Conservation (phyloP, 345 rosid species). For the Trapa bicornis region DNA sequence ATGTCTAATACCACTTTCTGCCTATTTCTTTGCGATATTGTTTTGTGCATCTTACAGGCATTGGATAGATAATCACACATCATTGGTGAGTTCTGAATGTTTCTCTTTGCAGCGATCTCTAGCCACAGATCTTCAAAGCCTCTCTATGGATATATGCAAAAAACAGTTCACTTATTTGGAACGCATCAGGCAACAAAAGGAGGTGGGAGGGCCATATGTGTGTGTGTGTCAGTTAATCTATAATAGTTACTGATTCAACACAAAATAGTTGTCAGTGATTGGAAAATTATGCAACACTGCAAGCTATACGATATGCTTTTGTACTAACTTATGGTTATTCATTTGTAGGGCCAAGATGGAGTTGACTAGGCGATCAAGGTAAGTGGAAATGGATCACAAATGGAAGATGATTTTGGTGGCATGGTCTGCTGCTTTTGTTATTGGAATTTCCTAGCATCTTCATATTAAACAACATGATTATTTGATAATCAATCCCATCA, state of each 20-base stretch:
- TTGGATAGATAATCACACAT: neutral
- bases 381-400: conserved; percentile 47
- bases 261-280: neutral
- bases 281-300: neutral
- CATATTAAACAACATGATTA: neutral
- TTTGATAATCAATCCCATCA: neutral
- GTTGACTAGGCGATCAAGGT: conserved; percentile 79
- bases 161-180: conserved; percentile 86
- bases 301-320: neutral
- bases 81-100: conserved; percentile 1
- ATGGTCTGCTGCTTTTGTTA: conserved; percentile 35
- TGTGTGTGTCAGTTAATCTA: neutral
- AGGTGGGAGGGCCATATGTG: conserved; percentile 33
- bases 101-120: conserved; percentile 48
- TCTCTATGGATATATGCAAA: conserved; percentile 87
- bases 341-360: conserved; percentile 59
- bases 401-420: conserved; percentile 64
- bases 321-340: conserved; percentile 1
- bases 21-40: neutral
- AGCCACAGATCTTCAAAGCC: conserved; percentile 86
- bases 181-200: conserved; percentile 77
- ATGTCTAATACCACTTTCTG: neutral
- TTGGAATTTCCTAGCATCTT: neutral
- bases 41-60: neutral
- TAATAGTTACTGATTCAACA: neutral